These are phyloP conservation scores for Talaromyces sp. DNA, from an alignment of 2,329 filamentous ascomycete genomes.

Conservation along the genomic window DNA sequence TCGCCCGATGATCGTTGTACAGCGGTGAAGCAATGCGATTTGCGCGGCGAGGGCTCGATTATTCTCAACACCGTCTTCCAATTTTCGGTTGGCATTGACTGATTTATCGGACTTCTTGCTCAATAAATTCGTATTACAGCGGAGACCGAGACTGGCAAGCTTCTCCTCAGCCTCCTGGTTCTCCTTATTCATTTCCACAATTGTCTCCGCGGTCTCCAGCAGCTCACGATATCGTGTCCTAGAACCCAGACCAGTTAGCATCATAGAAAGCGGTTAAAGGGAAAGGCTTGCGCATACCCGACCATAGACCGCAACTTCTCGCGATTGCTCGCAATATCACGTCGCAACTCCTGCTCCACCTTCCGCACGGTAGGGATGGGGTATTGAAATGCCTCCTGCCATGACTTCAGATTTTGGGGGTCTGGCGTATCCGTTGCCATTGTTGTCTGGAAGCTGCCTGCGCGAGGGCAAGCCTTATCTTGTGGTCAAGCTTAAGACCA, in stretches of 20 bases:
- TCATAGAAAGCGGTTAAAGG: not conserved
- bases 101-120: constrained; percentile 59
- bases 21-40: constrained; percentile 52
- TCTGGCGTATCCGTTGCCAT: constrained; percentile 55
- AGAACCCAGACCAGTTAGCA: constrained; percentile 3
- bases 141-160: constrained; percentile 65
- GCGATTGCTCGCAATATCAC: constrained; percentile 57
- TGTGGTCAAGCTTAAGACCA: not conserved
- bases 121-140: constrained; percentile 68
- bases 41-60: constrained; percentile 50
- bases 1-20: constrained; percentile 47
- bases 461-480: not conserved
- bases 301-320: constrained; percentile 62
- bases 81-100: constrained; percentile 39
- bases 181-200: constrained; percentile 78
- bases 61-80: constrained; percentile 28
- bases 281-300: constrained; percentile 44
- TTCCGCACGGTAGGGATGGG: constrained; percentile 57
- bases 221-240: constrained; percentile 76
- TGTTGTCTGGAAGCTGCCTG: constrained; percentile 9
- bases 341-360: constrained; percentile 59
- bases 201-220: constrained; percentile 86
- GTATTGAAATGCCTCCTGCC: constrained; percentile 64
- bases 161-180: constrained; percentile 68
- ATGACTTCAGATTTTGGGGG: constrained; percentile 50